Evolutionary conservation across 169 alveolate genomes (phyloP).

Genomic region (Cytauxzoon felis): DNA sequence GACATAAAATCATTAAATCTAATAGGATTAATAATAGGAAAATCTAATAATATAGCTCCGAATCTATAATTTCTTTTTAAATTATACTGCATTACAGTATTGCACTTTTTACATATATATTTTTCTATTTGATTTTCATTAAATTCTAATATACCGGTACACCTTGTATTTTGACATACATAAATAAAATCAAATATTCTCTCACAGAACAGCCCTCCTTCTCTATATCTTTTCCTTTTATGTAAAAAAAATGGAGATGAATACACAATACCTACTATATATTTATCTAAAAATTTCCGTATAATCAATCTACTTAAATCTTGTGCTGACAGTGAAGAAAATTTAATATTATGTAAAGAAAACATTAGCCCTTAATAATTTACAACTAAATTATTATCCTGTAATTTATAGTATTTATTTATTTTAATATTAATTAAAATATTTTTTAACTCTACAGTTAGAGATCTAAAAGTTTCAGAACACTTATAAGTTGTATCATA

Average conservation of each 20-base stretch:
- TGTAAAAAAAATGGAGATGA: slow-evolving; percentile 38
- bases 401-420: background rate
- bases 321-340: slow-evolving; percentile 23
- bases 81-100: slow-evolving; percentile 26
- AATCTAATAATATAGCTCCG: slow-evolving; percentile 39
- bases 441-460: slow-evolving; percentile 26
- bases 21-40: slow-evolving; percentile 42
- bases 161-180: slow-evolving; percentile 29
- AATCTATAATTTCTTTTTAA: slow-evolving; percentile 42
- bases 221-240: slow-evolving; percentile 41
- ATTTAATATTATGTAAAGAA: slow-evolving; percentile 18
- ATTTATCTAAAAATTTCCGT: slow-evolving; percentile 23
- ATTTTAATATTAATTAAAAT: slow-evolving; percentile 47
- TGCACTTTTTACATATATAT: slow-evolving; percentile 24
- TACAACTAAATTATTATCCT: background rate
- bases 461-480: slow-evolving; percentile 21
- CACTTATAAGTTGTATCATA: background rate
- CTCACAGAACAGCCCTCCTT: slow-evolving; percentile 59
- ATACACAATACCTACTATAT: slow-evolving; percentile 36
- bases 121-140: slow-evolving; percentile 12
- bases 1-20: slow-evolving; percentile 13
- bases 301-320: slow-evolving; percentile 13
- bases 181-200: slow-evolving; percentile 54
- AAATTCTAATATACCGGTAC: slow-evolving; percentile 9
- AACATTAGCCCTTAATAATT: slow-evolving; percentile 5